These are phyloP conservation scores for Candida hungchunana DNA, from an alignment of 805 yeast species.

Conservation along the genomic window DNA sequence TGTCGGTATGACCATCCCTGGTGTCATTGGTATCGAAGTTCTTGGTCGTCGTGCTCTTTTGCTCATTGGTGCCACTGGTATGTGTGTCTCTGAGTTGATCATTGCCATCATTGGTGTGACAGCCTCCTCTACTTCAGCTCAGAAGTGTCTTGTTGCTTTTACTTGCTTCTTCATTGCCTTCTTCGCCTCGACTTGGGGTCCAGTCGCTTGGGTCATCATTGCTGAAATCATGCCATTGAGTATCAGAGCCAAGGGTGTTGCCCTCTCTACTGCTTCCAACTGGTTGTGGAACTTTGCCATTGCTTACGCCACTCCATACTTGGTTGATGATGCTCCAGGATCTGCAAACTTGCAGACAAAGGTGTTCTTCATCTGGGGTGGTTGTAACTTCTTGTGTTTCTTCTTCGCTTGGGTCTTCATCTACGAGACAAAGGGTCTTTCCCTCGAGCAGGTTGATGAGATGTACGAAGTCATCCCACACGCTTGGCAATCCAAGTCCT, in stretches of 20 bases:
- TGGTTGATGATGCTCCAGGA: conserved; percentile 60
- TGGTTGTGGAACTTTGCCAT: conserved; percentile 76
- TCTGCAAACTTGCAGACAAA: conserved; percentile 58
- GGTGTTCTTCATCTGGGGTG: conserved; percentile 76
- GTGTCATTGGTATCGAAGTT: conserved; percentile 49
- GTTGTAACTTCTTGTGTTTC: conserved; percentile 52
- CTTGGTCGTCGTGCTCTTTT: conserved; percentile 65
- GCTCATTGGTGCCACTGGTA: conserved; percentile 58
- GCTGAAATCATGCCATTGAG: conserved; percentile 67
- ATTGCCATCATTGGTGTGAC: conserved; percentile 45
- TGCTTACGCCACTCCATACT: conserved; percentile 72
- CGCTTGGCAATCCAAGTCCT: conserved; percentile 32
- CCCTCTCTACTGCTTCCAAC: conserved; percentile 69
- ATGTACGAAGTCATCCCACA: conserved; percentile 38
- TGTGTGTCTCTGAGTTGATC: conserved; percentile 59
- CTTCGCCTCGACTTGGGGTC: conserved; percentile 85
- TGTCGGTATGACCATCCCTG: conserved; percentile 48
- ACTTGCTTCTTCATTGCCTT: conserved; percentile 61
- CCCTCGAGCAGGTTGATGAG: conserved; percentile 65
- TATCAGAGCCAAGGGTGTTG: conserved; percentile 69
- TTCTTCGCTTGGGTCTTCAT: conserved; percentile 54
- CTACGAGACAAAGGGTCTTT: conserved; percentile 63
- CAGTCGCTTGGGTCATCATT: conserved; percentile 65
- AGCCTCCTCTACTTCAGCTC: conserved; percentile 31
- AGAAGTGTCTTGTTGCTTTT: conserved; percentile 48